phyloP scores from a whole-genome alignment of 768 basidiomycete genomes.

The Agrocybe pediades region DNA sequence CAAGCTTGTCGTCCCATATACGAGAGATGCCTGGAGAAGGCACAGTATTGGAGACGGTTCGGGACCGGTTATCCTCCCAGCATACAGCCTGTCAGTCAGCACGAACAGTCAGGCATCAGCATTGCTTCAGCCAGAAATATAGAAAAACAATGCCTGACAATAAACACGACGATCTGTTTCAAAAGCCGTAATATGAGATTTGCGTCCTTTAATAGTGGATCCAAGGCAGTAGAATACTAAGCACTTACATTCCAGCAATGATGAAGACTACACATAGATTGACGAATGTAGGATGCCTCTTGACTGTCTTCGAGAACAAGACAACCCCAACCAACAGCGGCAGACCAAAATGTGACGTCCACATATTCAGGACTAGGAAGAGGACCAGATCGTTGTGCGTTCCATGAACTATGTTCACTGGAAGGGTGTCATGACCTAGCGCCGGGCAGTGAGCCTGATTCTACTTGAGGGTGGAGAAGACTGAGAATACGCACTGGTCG shows the following conservation, averaged over 20 bases:
- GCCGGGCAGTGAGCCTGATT: background rate
- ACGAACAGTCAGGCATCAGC: background rate
- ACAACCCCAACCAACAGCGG: slow-evolving; percentile 44
- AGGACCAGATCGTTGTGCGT: slow-evolving; percentile 39
- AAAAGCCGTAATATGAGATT: background rate
- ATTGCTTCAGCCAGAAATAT: too few relatives aligned
- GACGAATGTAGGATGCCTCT: slow-evolving; percentile 48
- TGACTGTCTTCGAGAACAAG: slow-evolving; percentile 39
- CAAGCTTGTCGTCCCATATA: slow-evolving; percentile 52
- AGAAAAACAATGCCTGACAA: slow-evolving; percentile 29
- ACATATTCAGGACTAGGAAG: slow-evolving; percentile 49
- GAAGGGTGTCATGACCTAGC: slow-evolving; percentile 3
- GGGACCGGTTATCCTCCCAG: slow-evolving; percentile 41
- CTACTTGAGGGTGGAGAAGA: background rate
- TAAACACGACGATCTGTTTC: slow-evolving; percentile 39
- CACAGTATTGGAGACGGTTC: slow-evolving; percentile 46
- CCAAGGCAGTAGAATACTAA: too few relatives aligned
- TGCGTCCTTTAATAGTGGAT: too few relatives aligned
- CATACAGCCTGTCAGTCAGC: slow-evolving; percentile 36
- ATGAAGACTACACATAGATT: slow-evolving; percentile 35
- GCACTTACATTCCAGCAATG: too few relatives aligned
- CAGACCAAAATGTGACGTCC: slow-evolving; percentile 51
- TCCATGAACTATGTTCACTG: slow-evolving; percentile 42
- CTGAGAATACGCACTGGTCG: background rate
- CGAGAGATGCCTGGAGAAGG: slow-evolving; percentile 45